A percentile compares a stretch with the other conserved stretches of the same genome.
Conservation (phyloP, 2,329 filamentous ascomycete species). For the Botryosphaeria dothidea region DNA sequence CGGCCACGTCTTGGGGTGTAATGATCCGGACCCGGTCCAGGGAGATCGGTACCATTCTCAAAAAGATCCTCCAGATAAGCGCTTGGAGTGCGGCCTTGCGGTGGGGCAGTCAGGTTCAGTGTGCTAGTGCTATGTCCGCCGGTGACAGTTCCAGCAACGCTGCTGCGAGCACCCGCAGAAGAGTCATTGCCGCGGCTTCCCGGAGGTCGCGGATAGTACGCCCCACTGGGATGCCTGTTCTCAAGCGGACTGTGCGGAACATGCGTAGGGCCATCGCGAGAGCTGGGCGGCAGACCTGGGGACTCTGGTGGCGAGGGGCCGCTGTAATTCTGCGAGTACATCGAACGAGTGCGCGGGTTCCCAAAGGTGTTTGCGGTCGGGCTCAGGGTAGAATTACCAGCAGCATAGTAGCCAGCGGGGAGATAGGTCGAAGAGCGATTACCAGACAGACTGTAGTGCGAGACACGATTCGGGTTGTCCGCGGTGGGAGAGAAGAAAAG, state of each 20-base stretch:
- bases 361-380: background rate
- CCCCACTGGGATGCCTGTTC: background rate
- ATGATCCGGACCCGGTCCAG: conserved; percentile 1
- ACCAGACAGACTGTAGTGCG: conserved; percentile 16
- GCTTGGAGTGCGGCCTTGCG: conserved; percentile 73
- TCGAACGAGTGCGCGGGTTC: conserved; percentile 11
- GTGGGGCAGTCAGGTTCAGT: conserved; percentile 62
- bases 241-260: conserved; percentile 13
- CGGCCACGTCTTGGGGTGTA: conserved; percentile 1
- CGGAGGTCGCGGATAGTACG: conserved; percentile 4
- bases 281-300: conserved; percentile 12
- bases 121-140: conserved; percentile 59
- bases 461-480: conserved; percentile 24
- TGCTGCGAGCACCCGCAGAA: conserved; percentile 34
- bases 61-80: conserved; percentile 89
- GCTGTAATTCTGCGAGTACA: conserved; percentile 8
- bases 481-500: conserved; percentile 97
- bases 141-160: conserved; percentile 24
- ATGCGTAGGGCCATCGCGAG: conserved; percentile 10
- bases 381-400: conserved; percentile 48
- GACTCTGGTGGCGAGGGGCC: conserved; percentile 13
- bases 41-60: conserved; percentile 62
- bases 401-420: conserved; percentile 87
- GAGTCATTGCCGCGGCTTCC: conserved; percentile 8
- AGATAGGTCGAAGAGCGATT: conserved; percentile 77